These are phyloP conservation scores for Spizellomyces punctatus DNA, from an alignment of 192 early-diverging fungal genomes.

Conservation along the genomic window DNA sequence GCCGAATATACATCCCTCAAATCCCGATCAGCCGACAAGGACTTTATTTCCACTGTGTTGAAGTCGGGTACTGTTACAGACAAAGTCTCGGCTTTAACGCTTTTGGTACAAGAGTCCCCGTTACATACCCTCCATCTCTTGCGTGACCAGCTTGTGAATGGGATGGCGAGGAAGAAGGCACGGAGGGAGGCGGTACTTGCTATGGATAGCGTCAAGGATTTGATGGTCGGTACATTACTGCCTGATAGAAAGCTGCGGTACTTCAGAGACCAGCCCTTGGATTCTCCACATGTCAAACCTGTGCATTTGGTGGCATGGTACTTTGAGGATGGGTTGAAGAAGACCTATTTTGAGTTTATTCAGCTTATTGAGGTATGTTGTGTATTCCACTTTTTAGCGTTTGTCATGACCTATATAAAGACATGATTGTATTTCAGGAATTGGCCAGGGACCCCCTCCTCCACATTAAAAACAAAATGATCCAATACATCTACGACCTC, in stretches of 20 bases:
- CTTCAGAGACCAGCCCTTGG: conserved; percentile 88
- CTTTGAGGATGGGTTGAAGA: conserved; percentile 94
- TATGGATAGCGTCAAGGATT: conserved; percentile 86
- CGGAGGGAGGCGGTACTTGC: conserved; percentile 84
- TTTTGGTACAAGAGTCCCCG: conserved; percentile 91
- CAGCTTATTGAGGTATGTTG: conserved; percentile 77
- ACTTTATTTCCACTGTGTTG: conserved; percentile 87
- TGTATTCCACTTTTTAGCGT: neutral
- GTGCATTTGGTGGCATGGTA: conserved; percentile 87
- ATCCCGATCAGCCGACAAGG: conserved; percentile 73
- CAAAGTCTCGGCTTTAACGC: conserved; percentile 89
- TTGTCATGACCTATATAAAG: neutral
- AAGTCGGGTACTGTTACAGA: conserved; percentile 91
- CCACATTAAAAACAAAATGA: conserved; percentile 80
- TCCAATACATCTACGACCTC: conserved; percentile 76
- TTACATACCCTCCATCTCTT: conserved; percentile 81
- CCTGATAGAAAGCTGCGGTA: conserved; percentile 89
- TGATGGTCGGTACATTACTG: conserved; percentile 78
- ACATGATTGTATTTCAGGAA: conserved; percentile 44
- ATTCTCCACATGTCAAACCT: conserved; percentile 56
- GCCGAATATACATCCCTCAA: conserved; percentile 42
- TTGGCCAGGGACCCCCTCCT: conserved; percentile 84
- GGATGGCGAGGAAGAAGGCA: conserved; percentile 89
- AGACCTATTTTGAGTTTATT: conserved; percentile 87
- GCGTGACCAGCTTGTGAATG: conserved; percentile 58